Evolutionary conservation across 768 basidiomycete genomes (phyloP).

Genomic region (Favolaschia claudopus): DNA sequence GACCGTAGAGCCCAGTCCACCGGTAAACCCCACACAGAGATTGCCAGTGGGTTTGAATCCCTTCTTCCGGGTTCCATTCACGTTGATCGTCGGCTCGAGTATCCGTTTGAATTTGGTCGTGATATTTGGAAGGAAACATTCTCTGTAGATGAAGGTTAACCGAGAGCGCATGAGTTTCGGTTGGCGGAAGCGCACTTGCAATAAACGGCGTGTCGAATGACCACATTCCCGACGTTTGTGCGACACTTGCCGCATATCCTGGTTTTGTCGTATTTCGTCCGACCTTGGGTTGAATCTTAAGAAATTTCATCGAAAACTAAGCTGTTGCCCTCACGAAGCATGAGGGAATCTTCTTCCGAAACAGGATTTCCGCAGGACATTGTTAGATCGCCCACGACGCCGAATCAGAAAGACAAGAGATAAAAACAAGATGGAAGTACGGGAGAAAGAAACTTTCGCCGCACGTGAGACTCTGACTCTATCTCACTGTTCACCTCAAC

Average conservation of each 20-base stretch:
- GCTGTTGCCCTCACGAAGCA: constrained; percentile 61
- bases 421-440: too few relatives aligned
- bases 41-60: constrained; percentile 73
- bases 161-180: constrained; percentile 1
- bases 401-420: background rate
- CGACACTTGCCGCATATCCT: constrained; percentile 82
- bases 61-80: constrained; percentile 61
- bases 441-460: too few relatives aligned
- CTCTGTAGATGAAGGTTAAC: constrained; percentile 42
- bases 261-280: constrained; percentile 71
- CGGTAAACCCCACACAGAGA: constrained; percentile 76
- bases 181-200: constrained; percentile 67
- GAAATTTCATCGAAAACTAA: background rate
- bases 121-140: constrained; percentile 72
- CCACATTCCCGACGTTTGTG: constrained; percentile 65
- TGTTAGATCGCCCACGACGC: constrained; percentile 9
- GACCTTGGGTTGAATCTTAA: constrained; percentile 48
- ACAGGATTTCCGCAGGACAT: constrained; percentile 71
- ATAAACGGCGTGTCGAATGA: constrained; percentile 82
- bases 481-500: background rate
- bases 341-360: constrained; percentile 64
- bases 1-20: constrained; percentile 78
- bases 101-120: constrained; percentile 68
- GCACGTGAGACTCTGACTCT: too few relatives aligned
- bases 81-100: constrained; percentile 71